Evolutionary conservation across 192 early-diverging fungal genomes (phyloP).

Genomic region (Coemansia interrupta): DNA sequence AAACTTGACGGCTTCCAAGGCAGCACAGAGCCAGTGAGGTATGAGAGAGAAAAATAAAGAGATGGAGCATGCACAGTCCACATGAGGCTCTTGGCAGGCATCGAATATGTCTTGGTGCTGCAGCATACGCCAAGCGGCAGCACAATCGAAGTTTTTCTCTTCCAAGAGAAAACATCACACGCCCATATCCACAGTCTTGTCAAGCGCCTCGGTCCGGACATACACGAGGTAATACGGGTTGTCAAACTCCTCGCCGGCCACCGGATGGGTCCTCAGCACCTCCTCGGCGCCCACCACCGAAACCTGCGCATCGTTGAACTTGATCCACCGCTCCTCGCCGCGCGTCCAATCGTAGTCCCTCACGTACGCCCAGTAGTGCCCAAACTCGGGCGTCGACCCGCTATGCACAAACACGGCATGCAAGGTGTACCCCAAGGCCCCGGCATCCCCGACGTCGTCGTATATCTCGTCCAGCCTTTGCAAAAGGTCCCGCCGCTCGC

Average conservation of each 20-base stretch:
- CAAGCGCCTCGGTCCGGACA: constrained; percentile 40
- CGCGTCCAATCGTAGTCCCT: constrained; percentile 45
- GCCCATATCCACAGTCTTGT: constrained; percentile 16
- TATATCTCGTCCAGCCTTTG: constrained; percentile 24
- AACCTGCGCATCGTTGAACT: constrained; percentile 72
- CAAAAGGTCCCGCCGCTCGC: constrained; percentile 1
- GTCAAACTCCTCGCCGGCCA: constrained; percentile 43
- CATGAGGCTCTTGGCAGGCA: too few species aligned
- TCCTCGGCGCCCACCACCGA: constrained; percentile 56
- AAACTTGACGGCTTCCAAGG: too few species aligned
- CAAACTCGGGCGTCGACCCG: constrained; percentile 60
- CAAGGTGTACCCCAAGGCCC: constrained; percentile 55
- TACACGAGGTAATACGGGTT: constrained; percentile 76
- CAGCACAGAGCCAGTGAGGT: not conserved
- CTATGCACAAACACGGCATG: constrained; percentile 80
- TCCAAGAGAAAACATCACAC: constrained; percentile 11
- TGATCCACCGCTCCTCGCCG: constrained; percentile 59
- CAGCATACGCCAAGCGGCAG: not conserved
- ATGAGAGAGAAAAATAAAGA: not conserved
- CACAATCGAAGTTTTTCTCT: too few species aligned
- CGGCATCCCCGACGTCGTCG: constrained; percentile 1
- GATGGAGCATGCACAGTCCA: too few species aligned
- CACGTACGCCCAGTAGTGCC: constrained; percentile 80
- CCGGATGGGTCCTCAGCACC: too few species aligned
- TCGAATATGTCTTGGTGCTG: too few species aligned